These are phyloP conservation scores for Leccinum obscurum DNA, from an alignment of 768 basidiomycete genomes.

Conservation along the genomic window DNA sequence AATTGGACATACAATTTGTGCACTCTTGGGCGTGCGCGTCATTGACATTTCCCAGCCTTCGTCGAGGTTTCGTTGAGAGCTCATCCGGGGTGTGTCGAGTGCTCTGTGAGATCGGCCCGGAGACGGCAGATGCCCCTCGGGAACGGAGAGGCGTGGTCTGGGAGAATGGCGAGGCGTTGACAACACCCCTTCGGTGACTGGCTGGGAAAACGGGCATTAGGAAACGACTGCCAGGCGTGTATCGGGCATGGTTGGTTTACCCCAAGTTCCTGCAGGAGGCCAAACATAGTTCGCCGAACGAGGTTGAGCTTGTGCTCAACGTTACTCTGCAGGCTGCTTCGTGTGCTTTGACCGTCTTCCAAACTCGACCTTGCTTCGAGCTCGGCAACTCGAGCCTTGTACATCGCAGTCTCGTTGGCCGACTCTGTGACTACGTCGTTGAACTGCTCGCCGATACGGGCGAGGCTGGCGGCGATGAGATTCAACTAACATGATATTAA, in stretches of 20 bases:
- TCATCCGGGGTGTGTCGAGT: constrained; percentile 5
- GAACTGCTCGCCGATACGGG: constrained; percentile 34
- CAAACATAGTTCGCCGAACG: constrained; percentile 41
- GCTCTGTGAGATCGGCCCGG: constrained; percentile 10
- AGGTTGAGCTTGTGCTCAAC: constrained; percentile 33
- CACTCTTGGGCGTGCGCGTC: constrained; percentile 37
- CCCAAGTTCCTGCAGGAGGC: constrained; percentile 44
- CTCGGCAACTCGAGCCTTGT: constrained; percentile 34
- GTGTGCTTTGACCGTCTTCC: constrained; percentile 30
- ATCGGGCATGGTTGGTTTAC: constrained; percentile 19
- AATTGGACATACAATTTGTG: constrained; percentile 34
- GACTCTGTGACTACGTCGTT: constrained; percentile 19
- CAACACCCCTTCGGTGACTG: constrained; percentile 18
- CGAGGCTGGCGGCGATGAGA: constrained; percentile 29
- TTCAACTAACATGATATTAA: constrained; percentile 17
- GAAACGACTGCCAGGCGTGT: neutral
- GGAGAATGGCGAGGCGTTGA: constrained; percentile 15
- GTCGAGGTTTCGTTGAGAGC: constrained; percentile 7
- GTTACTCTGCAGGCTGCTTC: constrained; percentile 35
- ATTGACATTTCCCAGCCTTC: constrained; percentile 45
- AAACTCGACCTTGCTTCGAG: constrained; percentile 35
- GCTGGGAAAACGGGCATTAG: constrained; percentile 15
- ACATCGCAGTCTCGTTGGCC: constrained; percentile 24
- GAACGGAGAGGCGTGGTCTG: neutral
- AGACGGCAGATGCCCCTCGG: constrained; percentile 6